Evolutionary conservation across 2,329 filamentous ascomycete genomes (phyloP), one percentile per base, ranked within the genome.

Genomic region (Penicillium hordei): DNA sequence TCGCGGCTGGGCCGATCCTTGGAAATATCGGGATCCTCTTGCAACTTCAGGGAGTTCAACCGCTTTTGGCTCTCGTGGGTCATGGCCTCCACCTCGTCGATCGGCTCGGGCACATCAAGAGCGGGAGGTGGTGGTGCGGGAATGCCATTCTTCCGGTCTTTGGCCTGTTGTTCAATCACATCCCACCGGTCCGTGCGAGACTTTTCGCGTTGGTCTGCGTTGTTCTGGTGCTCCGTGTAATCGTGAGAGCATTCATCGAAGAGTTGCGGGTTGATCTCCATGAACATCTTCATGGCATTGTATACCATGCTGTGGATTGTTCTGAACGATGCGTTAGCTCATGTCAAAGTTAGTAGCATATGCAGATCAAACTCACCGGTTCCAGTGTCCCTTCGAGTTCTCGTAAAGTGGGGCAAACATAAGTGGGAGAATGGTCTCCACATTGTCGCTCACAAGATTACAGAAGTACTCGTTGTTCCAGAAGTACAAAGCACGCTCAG

Each of bases 381-480:
- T 99, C 94, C 94, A 99, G 73, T 99, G 94, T 12, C 93, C 93
- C 79, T 99, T 99, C 5, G 93, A 97, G 75, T 99, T 99, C 76
- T 99, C 94, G 69, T 97, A 99, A 31, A 99, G 83, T 2, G 94
- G 93, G 27, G 93, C 93, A 78, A 99, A 99, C 94, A 99, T 99
- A 73, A 99, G 99, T 4, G 94, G 94, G 44, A 99, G 82, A 68
- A 99, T 99, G 46, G 96, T 93, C 71, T 97, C 93, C 55, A 99
- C 94, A 70, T 99, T 99, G 78, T 99, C 94, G 80, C 93, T 97
- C 66, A 99, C 94, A 58, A 99, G 83, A 72, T 97, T 99, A 82
- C 94, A 99, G 79, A 99, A 99, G 76, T 99, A 99, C 76, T 99
- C 94, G 72, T 99, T 99, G 82, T 99, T 99, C 94, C 94, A 99